Conservation (phyloP, 2,329 filamentous ascomycete genomes). For the Ilyonectria mors-panacis region DNA sequence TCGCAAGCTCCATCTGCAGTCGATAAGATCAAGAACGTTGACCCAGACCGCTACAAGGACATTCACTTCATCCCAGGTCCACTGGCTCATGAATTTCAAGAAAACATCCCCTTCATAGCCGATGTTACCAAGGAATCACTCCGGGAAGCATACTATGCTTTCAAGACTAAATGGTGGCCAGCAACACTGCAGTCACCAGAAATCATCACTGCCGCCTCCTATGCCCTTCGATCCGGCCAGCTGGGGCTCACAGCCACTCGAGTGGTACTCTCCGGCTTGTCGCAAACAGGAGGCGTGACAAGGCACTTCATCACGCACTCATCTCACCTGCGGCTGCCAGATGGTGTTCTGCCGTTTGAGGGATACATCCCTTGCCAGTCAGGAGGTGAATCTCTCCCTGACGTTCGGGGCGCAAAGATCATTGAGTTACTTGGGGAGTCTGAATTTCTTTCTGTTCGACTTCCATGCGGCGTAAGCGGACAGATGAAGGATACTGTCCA, state of each 20-base stretch:
- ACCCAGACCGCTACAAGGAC: constrained; percentile 33
- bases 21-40: constrained; percentile 32
- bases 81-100: constrained; percentile 26
- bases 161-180: constrained; percentile 39
- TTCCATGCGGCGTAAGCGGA: constrained; percentile 34
- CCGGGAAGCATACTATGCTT: constrained; percentile 25
- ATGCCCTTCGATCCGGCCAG: constrained; percentile 28
- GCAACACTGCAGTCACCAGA: constrained; percentile 36
- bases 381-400: constrained; percentile 32
- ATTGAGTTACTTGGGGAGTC: constrained; percentile 37
- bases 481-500: constrained; percentile 32
- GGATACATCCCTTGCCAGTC: constrained; percentile 38
- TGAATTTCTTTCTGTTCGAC: constrained; percentile 35
- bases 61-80: constrained; percentile 35
- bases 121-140: constrained; percentile 32
- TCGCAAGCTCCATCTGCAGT: constrained; percentile 36
- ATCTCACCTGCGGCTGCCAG: constrained; percentile 33
- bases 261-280: constrained; percentile 32
- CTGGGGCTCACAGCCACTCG: constrained; percentile 28
- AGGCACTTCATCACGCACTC: constrained; percentile 28
- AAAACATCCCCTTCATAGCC: constrained; percentile 30
- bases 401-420: constrained; percentile 28
- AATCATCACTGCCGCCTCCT: constrained; percentile 32
- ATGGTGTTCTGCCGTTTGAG: constrained; percentile 33
- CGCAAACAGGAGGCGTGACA: constrained; percentile 35